These are phyloP conservation scores for Phylloporus rhodoxanthus DNA, from an alignment of 768 basidiomycete genomes.

Conservation along the genomic window DNA sequence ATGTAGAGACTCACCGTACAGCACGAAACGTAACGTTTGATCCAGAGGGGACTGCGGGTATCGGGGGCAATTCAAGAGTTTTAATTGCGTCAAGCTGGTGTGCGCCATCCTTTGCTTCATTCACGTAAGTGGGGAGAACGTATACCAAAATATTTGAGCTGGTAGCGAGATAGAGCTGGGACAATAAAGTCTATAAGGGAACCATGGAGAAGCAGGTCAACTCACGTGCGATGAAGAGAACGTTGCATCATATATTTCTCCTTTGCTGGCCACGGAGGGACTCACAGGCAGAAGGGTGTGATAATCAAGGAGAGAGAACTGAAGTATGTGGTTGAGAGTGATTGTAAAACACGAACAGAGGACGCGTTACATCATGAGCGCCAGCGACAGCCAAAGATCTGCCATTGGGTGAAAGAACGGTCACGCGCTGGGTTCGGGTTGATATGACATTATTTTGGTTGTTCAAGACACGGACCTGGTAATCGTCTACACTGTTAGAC, in stretches of 20 bases:
- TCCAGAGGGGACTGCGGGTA: conserved; percentile 40
- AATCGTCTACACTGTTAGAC: conserved; percentile 63
- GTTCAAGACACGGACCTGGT: conserved; percentile 57
- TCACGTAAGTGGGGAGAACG: conserved; percentile 37
- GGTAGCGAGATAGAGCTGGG: conserved; percentile 61
- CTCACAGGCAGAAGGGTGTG: conserved; percentile 50
- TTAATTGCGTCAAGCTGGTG: conserved; percentile 39
- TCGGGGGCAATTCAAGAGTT: conserved; percentile 49
- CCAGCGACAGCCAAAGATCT: conserved; percentile 67
- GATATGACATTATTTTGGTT: not conserved
- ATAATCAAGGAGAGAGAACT: conserved; percentile 65
- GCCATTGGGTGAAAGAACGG: conserved; percentile 68
- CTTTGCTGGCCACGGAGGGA: conserved; percentile 50
- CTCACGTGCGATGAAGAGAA: conserved; percentile 64
- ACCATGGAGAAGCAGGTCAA: conserved; percentile 1
- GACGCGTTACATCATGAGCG: conserved; percentile 52
- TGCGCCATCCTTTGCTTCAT: conserved; percentile 21
- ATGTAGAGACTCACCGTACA: conserved; percentile 39
- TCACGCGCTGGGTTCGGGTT: conserved; percentile 58
- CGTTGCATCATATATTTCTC: conserved; percentile 83
- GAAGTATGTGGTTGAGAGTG: conserved; percentile 10
- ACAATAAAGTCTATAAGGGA: not conserved
- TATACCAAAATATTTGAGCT: conserved; percentile 63
- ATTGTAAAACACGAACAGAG: conserved; percentile 12
- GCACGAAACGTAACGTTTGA: conserved; percentile 54